A percentile compares a stretch with the other conserved stretches of the same genome.
Evolutionary conservation across 495 filamentous ascomycete genomes (phyloP).

Genomic region (Podospora pseudoanserina): DNA sequence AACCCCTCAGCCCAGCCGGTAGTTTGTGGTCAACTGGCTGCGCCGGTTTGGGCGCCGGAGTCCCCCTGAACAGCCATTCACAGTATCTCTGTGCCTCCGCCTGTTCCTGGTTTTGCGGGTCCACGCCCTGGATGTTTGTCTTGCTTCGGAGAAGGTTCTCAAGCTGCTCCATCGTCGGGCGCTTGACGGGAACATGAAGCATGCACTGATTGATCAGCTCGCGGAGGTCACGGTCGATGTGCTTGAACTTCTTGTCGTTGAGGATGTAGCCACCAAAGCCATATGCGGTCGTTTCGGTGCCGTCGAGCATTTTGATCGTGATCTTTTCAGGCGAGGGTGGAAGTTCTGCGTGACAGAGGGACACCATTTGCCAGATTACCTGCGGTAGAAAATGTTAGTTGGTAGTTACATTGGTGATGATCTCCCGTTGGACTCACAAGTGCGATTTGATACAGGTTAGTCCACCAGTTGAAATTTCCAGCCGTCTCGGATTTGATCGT

Average conservation of each 20-base stretch:
- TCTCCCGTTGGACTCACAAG: not conserved
- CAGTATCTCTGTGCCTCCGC: not conserved
- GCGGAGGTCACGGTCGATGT: constrained; percentile 10
- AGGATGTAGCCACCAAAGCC: constrained; percentile 11
- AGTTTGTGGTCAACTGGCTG: not conserved
- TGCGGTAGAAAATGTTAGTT: no score
- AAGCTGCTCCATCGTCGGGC: constrained; percentile 7
- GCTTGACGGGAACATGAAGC: not conserved
- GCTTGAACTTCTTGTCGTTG: not conserved
- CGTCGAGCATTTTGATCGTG: not conserved
- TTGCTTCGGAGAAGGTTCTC: not conserved
- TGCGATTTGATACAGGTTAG: constrained; percentile 17
- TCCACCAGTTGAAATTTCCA: constrained; percentile 18
- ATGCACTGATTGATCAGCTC: constrained; percentile 10
- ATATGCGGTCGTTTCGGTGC: constrained; percentile 1
- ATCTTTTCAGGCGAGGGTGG: not conserved
- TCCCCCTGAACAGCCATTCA: not conserved
- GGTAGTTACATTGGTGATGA: not conserved
- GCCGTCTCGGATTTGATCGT: constrained; percentile 4
- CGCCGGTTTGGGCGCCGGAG: not conserved
- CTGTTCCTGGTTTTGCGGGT: not conserved
- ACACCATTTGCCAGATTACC: constrained; percentile 12
- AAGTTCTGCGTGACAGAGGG: constrained; percentile 3
- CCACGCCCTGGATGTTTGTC: not conserved
- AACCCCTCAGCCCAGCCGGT: not conserved